phyloP scores from a whole-genome alignment of 192 early-diverging fungal genomes.

The Phycomyces nitens region DNA sequence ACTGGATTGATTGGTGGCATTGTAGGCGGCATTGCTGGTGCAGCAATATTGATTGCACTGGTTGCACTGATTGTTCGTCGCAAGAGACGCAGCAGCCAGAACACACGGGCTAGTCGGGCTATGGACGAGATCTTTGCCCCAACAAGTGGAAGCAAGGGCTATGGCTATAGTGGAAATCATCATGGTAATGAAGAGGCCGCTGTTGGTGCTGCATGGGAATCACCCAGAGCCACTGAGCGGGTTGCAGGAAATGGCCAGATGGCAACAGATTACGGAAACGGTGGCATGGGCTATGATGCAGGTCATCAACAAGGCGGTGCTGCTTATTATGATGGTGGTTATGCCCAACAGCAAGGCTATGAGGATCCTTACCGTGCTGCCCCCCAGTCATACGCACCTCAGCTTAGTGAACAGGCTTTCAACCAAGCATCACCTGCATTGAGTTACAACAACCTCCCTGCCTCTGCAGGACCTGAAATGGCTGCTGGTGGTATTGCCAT shows the following conservation, averaged over 20 bases:
- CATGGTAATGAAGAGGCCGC: neutral
- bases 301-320: neutral
- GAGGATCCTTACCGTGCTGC: neutral
- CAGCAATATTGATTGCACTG: constrained; percentile 7
- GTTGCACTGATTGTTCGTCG: constrained; percentile 2
- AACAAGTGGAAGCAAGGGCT: neutral
- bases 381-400: neutral
- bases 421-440: neutral
- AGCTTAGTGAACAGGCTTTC: constrained; percentile 1
- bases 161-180: neutral
- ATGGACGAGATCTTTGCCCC: constrained; percentile 7
- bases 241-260: constrained; percentile 4
- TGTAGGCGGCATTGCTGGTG: constrained; percentile 18
- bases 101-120: neutral
- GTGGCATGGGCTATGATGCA: neutral
- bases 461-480: neutral
- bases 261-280: neutral
- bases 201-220: neutral
- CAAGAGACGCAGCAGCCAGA: neutral
- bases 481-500: neutral
- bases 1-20: constrained; percentile 27
- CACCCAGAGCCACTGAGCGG: neutral
- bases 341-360: neutral
- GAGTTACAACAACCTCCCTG: neutral
- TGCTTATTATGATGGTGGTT: neutral